A percentile compares a stretch with the other conserved stretches of the same genome.
Conservation (phyloP, 345 rosid genomes). For the Psidium friedrichsthalianum region DNA sequence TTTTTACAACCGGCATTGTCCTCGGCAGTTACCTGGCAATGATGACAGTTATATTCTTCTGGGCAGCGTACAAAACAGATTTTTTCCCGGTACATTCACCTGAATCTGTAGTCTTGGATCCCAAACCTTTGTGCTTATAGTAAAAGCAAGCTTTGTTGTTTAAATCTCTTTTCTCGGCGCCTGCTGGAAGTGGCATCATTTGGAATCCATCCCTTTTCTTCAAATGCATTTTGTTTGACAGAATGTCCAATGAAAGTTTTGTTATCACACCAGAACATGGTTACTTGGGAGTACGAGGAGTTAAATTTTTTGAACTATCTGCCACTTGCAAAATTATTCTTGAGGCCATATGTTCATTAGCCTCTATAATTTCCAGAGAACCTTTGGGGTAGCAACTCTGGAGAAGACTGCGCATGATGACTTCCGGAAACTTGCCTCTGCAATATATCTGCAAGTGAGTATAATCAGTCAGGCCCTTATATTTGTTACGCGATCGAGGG, state of each 20-base stretch:
- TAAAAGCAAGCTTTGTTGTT: neutral
- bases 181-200: neutral
- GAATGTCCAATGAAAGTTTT: neutral
- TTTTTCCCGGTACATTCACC: constrained; percentile 66
- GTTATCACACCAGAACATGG: neutral
- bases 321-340: neutral
- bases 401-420: constrained; percentile 91
- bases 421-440: constrained; percentile 89
- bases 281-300: neutral
- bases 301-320: neutral
- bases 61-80: constrained; percentile 88
- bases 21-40: constrained; percentile 94
- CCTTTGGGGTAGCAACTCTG: constrained; percentile 74
- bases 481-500: constrained; percentile 88
- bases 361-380: constrained; percentile 28
- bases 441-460: constrained; percentile 94
- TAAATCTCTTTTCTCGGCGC: neutral
- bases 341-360: neutral
- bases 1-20: constrained; percentile 79
- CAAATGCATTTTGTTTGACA: neutral
- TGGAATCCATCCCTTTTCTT: neutral
- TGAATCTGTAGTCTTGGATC: neutral
- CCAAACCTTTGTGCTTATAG: neutral
- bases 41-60: constrained; percentile 98
- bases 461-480: constrained; percentile 93